Evolutionary conservation across 129 eudicot genomes (phyloP), one percentile per base, ranked within the genome.

Genomic region (Ambrosia trifida): DNA sequence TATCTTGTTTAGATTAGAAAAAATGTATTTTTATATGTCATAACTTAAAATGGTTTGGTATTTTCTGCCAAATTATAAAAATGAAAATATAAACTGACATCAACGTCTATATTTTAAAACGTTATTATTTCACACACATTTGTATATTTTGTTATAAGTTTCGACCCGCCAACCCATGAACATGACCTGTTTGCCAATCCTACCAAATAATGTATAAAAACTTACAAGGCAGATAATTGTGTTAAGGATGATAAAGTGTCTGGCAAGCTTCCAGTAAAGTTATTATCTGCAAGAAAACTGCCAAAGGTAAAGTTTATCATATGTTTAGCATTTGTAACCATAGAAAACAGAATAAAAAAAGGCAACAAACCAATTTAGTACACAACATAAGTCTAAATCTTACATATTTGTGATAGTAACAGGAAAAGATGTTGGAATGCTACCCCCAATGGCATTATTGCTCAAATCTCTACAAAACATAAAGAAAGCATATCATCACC

Each of bases 231-330:
- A 50, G 84, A 28, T 57, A 94, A 76, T 52, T 76, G 79, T 24
- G 74, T 78, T 44, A 87, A 62, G 65, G 95, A 80, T 20, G 95
- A 87, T 66, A 94, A 66, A 64, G 89, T 79, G 75, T 78, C 81
- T 19, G 98, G 98, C 60, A 94, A 87, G 79, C 69, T 85, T 73
- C 98, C 98, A 11, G 83, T 85, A 28, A 94, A 83, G 69, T 89
- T 82, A 78, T 94, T 94, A 77, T 75, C 96, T 85, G 96, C 85
- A 89, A 94, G 98, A 84, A 94, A 89, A 89, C 98, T 94, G 96
- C 83, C 85, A 82, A 78, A 74, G 82, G 84, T 82, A 85, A 85
- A 89, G 76, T 82, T 76, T 33, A 85, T 83, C 86, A 83, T 69
- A 74, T 80, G 58, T 79, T 81, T 40, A 17, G 72, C 28, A 8